Evolutionary conservation across 345 rosid species (phyloP).

Genomic region (Aquilaria malaccensis): DNA sequence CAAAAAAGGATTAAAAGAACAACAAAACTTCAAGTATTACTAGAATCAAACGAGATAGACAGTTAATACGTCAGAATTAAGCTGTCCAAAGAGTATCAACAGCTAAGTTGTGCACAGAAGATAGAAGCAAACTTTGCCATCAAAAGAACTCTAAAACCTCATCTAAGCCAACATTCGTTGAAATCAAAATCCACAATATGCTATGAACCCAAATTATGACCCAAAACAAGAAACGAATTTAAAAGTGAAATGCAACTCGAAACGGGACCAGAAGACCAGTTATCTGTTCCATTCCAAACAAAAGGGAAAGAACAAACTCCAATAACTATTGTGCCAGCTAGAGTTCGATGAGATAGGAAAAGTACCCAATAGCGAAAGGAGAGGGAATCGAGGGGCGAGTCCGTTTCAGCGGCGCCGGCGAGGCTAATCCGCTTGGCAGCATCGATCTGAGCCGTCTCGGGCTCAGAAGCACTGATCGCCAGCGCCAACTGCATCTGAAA

Average conservation of each 20-base stretch:
- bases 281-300: background rate
- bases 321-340: background rate
- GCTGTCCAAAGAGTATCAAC: too few species aligned
- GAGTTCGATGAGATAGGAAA: background rate
- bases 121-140: too few species aligned
- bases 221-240: background rate
- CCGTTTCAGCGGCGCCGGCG: conserved; percentile 40
- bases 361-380: conserved; percentile 87
- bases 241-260: conserved; percentile 6
- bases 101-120: too few species aligned
- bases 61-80: too few species aligned
- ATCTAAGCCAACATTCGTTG: too few species aligned
- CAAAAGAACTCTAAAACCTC: too few species aligned
- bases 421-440: conserved; percentile 96
- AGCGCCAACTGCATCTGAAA: conserved; percentile 90
- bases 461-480: conserved; percentile 94
- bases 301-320: conserved; percentile 11
- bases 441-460: conserved; percentile 89
- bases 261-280: background rate
- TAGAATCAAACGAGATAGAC: too few species aligned
- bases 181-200: too few species aligned
- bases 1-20: too few species aligned
- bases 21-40: too few species aligned
- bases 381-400: conserved; percentile 51
- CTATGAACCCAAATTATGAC: too few species aligned